A percentile compares a stretch with the other conserved stretches of the same genome.
These are phyloP conservation scores for Sporothrix dimorphospora DNA, from an alignment of 2,329 filamentous ascomycete genomes.

Conservation along the genomic window DNA sequence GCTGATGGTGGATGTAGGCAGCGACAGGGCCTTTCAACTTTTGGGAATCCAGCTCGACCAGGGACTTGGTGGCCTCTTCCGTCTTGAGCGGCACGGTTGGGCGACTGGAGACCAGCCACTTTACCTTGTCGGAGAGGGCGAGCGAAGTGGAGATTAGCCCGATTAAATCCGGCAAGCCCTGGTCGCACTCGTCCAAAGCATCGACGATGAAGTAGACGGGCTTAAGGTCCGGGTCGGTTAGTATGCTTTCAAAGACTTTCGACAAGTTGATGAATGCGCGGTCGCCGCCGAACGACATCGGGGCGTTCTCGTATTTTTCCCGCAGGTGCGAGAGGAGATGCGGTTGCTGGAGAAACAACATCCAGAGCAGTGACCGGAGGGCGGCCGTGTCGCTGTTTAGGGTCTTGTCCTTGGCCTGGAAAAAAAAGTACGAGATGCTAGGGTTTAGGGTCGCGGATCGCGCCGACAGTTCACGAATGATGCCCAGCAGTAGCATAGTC, in stretches of 20 bases:
- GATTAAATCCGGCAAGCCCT: not conserved
- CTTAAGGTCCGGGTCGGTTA: not conserved
- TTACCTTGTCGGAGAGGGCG: constrained; percentile 11
- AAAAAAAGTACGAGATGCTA: constrained; percentile 29
- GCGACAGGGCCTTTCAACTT: not conserved
- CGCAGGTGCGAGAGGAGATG: constrained; percentile 33
- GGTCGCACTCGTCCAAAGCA: constrained; percentile 19
- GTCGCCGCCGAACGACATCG: constrained; percentile 26
- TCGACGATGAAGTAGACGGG: constrained; percentile 24
- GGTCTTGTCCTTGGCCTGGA: constrained; percentile 30
- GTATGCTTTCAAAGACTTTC: constrained; percentile 1
- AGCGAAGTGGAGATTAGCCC: constrained; percentile 1
- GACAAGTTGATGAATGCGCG: constrained; percentile 3
- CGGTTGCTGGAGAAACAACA: constrained; percentile 35
- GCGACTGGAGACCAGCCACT: constrained; percentile 19
- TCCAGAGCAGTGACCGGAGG: constrained; percentile 34
- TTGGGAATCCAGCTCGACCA: constrained; percentile 16
- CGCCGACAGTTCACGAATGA: constrained; percentile 10
- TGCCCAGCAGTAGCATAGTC: constrained; percentile 13
- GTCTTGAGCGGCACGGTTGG: not conserved
- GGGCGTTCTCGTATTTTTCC: constrained; percentile 31
- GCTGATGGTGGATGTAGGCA: constrained; percentile 21
- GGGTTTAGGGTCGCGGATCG: not conserved
- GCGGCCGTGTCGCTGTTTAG: constrained; percentile 33
- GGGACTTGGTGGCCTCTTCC: not conserved